Evolutionary conservation across 768 basidiomycete genomes (phyloP).

Genomic region (Pleurotus ostreatus): DNA sequence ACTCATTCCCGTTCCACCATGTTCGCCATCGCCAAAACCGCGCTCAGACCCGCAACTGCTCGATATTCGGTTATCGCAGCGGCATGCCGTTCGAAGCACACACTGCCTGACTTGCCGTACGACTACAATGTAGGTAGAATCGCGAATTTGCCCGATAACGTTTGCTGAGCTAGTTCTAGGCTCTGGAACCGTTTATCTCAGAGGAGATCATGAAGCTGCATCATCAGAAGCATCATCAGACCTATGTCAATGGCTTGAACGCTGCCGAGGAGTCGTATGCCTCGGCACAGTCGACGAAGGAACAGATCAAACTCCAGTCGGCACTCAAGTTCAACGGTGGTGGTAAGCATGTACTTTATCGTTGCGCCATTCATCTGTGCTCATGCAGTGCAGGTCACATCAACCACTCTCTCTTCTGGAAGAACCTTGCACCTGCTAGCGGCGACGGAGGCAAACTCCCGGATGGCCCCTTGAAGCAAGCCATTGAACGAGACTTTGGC

Average conservation of each 20-base stretch:
- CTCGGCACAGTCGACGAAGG: slow-evolving; percentile 63
- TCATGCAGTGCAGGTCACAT: slow-evolving; percentile 63
- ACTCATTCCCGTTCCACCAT: slow-evolving; percentile 23
- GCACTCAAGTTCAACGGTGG: slow-evolving; percentile 73
- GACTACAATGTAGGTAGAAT: slow-evolving; percentile 55
- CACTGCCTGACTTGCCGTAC: slow-evolving; percentile 78
- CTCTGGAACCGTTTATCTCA: slow-evolving; percentile 92
- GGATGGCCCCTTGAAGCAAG: slow-evolving; percentile 68
- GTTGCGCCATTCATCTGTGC: neutral
- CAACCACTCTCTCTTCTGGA: slow-evolving; percentile 98
- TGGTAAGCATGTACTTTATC: slow-evolving; percentile 8
- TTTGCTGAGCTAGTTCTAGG: slow-evolving; percentile 21
- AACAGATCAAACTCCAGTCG: slow-evolving; percentile 82
- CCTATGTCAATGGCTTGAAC: slow-evolving; percentile 90
- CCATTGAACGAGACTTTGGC: slow-evolving; percentile 80
- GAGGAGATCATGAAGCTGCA: slow-evolving; percentile 92
- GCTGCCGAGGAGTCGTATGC: slow-evolving; percentile 79
- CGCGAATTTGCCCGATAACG: neutral
- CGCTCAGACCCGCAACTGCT: slow-evolving; percentile 32
- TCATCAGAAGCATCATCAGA: slow-evolving; percentile 94
- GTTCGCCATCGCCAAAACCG: slow-evolving; percentile 43
- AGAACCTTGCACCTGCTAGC: slow-evolving; percentile 79
- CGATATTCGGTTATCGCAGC: neutral
- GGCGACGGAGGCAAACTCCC: slow-evolving; percentile 61
- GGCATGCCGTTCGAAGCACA: slow-evolving; percentile 36